A percentile compares a stretch with the other conserved stretches of the same genome.
Evolutionary conservation across 2,329 filamentous ascomycete genomes (phyloP).

Genomic region (Aspergillus clavatus): DNA sequence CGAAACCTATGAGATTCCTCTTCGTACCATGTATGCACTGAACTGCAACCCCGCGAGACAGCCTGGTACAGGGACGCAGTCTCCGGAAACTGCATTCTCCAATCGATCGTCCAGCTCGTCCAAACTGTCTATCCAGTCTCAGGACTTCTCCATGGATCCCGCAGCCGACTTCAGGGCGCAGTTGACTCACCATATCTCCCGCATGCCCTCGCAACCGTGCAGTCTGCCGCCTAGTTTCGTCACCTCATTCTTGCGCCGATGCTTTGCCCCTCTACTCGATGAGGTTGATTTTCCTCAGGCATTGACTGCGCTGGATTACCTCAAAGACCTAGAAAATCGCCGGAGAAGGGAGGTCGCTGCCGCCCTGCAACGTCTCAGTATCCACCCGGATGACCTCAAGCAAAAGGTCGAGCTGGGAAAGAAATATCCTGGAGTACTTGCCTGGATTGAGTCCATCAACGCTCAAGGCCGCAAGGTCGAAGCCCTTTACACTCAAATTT

Average conservation of each 20-base stretch:
- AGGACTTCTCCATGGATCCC: conserved; percentile 25
- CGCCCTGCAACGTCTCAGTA: conserved; percentile 51
- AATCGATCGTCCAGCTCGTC: conserved; percentile 30
- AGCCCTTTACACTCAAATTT: conserved; percentile 57
- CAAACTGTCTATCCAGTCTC: conserved; percentile 20
- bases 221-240: conserved; percentile 60
- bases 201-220: conserved; percentile 55
- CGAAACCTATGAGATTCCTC: conserved; percentile 59
- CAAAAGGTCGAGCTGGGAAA: conserved; percentile 47
- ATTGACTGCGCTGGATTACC: conserved; percentile 61
- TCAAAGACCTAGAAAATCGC: conserved; percentile 58
- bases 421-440: conserved; percentile 50
- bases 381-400: conserved; percentile 46
- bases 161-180: conserved; percentile 41
- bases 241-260: conserved; percentile 56
- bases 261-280: conserved; percentile 53
- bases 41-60: conserved; percentile 53
- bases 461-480: conserved; percentile 50
- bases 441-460: conserved; percentile 52
- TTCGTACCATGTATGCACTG: conserved; percentile 64
- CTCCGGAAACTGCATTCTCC: conserved; percentile 34
- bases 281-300: conserved; percentile 62
- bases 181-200: conserved; percentile 50
- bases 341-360: conserved; percentile 54
- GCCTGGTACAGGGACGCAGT: conserved; percentile 22